phyloP scores from a whole-genome alignment of 805 yeast genomes.

The Priceomyces haplophilus region DNA sequence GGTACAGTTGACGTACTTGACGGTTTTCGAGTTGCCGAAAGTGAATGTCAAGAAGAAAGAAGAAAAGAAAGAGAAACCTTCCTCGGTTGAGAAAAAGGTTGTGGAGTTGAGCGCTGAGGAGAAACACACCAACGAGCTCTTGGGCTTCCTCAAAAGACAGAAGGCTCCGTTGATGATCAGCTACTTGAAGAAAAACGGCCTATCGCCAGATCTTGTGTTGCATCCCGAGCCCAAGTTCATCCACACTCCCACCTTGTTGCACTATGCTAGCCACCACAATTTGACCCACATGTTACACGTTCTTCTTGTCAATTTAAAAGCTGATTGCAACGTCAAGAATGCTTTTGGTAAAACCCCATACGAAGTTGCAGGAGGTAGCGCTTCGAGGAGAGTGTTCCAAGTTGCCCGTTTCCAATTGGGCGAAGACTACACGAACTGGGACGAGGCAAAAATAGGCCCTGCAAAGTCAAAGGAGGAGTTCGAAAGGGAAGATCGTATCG shows the following conservation, averaged over 20 bases:
- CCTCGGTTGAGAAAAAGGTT: constrained; percentile 12
- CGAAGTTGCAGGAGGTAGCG: constrained; percentile 54
- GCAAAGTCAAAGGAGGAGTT: constrained; percentile 58
- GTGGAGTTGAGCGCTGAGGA: constrained; percentile 26
- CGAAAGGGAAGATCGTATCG: constrained; percentile 36
- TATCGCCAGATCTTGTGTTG: constrained; percentile 52
- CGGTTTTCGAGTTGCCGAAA: constrained; percentile 54
- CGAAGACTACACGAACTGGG: constrained; percentile 70
- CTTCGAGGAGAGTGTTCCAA: constrained; percentile 58
- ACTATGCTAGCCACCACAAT: constrained; percentile 71
- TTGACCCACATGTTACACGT: constrained; percentile 63
- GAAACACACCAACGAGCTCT: constrained; percentile 54
- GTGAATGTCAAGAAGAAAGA: constrained; percentile 30
- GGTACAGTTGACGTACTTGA: constrained; percentile 67
- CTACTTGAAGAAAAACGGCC: constrained; percentile 56
- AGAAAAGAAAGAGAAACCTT: constrained; percentile 16
- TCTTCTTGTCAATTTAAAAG: constrained; percentile 60
- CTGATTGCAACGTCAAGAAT: constrained; percentile 63
- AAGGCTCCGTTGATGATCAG: constrained; percentile 71
- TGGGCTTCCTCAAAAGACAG: constrained; percentile 62
- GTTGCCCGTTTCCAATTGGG: constrained; percentile 66
- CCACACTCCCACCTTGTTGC: constrained; percentile 70
- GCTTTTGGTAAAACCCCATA: constrained; percentile 60
- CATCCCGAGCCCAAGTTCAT: constrained; percentile 53
- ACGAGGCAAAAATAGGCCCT: constrained; percentile 57